Base-by-base conservation (phyloP, 1,284 basidiomycete species). In the Sanghuangporus sanghuang region DNA sequence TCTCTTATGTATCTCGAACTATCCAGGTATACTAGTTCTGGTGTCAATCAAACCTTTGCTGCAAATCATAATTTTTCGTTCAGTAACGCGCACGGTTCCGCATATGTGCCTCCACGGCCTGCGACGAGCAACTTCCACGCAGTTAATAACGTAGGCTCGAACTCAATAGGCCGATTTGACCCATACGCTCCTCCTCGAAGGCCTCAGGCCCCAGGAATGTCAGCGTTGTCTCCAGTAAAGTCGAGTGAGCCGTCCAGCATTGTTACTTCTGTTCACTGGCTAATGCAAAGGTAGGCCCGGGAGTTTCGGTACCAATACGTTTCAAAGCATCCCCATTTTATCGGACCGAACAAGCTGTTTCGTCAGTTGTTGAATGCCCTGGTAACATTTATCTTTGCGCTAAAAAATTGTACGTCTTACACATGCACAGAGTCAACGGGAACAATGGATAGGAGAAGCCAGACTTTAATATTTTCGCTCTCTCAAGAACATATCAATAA, bases 271-370 rank as follows among this genome's bases (percentile, higher is more conserved):
- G 44, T 42, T n/a, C 36, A 21, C 35, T 42, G 32, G 46, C 63
- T 9, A 7, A 53, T 53, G 62, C 38, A 50, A 27, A 36, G 67
- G 68, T 46, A 68, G 61, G 49, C 56, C 23, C 58, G 67, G 6
- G 61, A 23, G 49, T 64, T 23, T 46, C 66, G 21, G 61, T 62
- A 32, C 53, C 65, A 3, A 86, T 94, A 61, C 84, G 82, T 62
- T 95, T 94, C 76, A 90, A 87, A 69, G 79, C 84, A 16, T 93
- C 90, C 0, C 92, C 92, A 0, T 95, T 94, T 72, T 90, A 87
- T 69, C 76, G 76, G 23, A 73, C 91, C 8, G 86, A 91, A 59
- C 85, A 89, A 67, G 71, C 79, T 1, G 82, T 92, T 8, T 88
- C 87, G 11, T 61, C 67, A 23, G 76, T 93, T 21, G 77, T 81